A percentile compares a stretch with the other conserved stretches of the same genome.
Evolutionary conservation across 345 rosid genomes (phyloP).

Genomic region (Lepidium aucheri): DNA sequence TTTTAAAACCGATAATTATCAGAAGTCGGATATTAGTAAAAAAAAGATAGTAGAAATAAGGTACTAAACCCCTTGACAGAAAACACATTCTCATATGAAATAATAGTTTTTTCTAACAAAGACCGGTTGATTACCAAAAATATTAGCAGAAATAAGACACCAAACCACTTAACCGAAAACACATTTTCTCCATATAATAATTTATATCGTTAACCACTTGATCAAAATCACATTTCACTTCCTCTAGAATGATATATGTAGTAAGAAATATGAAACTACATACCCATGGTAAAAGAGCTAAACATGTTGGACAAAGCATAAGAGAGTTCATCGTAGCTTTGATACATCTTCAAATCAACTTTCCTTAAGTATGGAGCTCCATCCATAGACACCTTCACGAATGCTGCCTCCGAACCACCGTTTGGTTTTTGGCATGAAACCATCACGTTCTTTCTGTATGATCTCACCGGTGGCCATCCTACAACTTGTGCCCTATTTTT

Average conservation of each 20-base stretch:
- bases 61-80: no score
- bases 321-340: conserved; percentile 59
- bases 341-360: conserved; percentile 72
- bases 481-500: conserved; percentile 69
- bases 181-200: no score
- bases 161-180: no score
- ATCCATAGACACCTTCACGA: conserved; percentile 89
- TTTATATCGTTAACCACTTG: no score
- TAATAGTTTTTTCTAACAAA: no score
- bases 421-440: conserved; percentile 35
- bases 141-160: no score
- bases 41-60: no score
- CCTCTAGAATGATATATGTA: not conserved
- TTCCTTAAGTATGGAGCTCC: conserved; percentile 95
- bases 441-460: conserved; percentile 72
- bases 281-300: conserved; percentile 76
- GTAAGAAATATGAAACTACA: not conserved
- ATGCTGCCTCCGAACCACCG: conserved; percentile 20
- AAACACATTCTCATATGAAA: no score
- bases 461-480: conserved; percentile 97
- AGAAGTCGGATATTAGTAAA: no score
- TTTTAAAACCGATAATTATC: no score
- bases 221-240: no score
- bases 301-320: conserved; percentile 64
- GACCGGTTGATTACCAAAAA: no score